These are phyloP conservation scores for Colletotrichum salicis DNA, from an alignment of 2,329 filamentous ascomycete species.

Conservation along the genomic window DNA sequence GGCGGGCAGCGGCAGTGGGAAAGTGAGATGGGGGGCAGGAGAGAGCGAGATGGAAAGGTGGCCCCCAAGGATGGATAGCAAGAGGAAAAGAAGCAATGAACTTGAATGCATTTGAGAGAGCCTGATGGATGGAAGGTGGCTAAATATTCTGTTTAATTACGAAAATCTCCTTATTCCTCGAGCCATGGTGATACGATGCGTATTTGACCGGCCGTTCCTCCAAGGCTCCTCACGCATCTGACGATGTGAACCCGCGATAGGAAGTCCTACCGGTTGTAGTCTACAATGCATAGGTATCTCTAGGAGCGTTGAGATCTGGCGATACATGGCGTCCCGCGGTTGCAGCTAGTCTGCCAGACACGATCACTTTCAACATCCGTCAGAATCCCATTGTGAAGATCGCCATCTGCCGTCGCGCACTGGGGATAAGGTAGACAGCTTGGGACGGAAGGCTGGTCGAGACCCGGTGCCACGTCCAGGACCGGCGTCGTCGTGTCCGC, in stretches of 20 bases:
- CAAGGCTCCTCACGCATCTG: not conserved
- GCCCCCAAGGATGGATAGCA: slow-evolving; percentile 34
- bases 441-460: not conserved
- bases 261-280: not conserved
- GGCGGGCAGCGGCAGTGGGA: not conserved
- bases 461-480: slow-evolving; percentile 8
- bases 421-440: not conserved
- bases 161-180: slow-evolving; percentile 34
- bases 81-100: slow-evolving; percentile 37
- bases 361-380: not conserved
- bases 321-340: not conserved
- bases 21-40: not conserved
- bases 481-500: not conserved
- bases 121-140: slow-evolving; percentile 32
- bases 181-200: not conserved
- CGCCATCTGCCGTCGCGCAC: not conserved
- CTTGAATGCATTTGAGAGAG: slow-evolving; percentile 36
- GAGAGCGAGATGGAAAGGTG: slow-evolving; percentile 12
- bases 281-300: not conserved
- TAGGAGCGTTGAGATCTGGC: not conserved
- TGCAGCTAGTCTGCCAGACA: not conserved
- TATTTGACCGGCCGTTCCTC: not conserved
- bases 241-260: not conserved
- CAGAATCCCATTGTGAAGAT: not conserved
- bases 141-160: slow-evolving; percentile 38